Conservation (phyloP, 2,329 filamentous ascomycete genomes). For the Ceratocystis diversiconidia region DNA sequence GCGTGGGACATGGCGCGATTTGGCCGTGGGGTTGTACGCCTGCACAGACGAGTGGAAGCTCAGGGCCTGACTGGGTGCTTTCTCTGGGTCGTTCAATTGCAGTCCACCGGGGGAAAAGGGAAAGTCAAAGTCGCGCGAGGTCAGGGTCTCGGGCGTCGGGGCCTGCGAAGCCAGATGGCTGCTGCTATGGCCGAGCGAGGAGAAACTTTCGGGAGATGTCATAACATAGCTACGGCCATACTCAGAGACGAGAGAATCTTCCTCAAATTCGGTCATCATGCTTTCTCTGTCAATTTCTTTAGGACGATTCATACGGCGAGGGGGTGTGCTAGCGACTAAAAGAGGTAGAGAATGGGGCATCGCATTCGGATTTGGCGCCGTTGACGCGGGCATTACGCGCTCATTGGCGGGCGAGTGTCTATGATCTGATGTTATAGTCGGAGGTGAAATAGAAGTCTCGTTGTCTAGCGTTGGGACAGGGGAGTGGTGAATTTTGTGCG, state of each 20-base stretch:
- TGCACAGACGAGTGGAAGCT: background rate
- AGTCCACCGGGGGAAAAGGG: background rate
- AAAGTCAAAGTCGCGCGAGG: background rate
- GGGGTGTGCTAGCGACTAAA: background rate
- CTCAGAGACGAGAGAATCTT: conserved; percentile 29
- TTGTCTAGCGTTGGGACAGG: background rate
- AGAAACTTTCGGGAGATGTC: conserved; percentile 41
- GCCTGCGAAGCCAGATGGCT: conserved; percentile 20
- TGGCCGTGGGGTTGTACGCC: conserved; percentile 11
- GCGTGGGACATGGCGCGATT: background rate
- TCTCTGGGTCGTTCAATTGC: background rate
- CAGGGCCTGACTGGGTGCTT: background rate
- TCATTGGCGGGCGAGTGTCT: background rate
- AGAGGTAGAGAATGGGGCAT: background rate
- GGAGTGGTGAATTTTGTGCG: background rate
- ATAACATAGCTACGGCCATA: conserved; percentile 25
- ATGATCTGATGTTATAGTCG: background rate
- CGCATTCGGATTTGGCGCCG: background rate
- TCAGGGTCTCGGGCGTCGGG: background rate
- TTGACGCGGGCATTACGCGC: background rate
- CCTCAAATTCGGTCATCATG: conserved; percentile 39
- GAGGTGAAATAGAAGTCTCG: background rate
- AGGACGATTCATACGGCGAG: conserved; percentile 4
- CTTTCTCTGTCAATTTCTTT: conserved; percentile 27
- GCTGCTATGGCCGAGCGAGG: conserved; percentile 25